Percentiles rank a stretch among this genome's conserved stretches.
Conservation (phyloP, 192 early-diverging fungal species). For the Thamnidium elegans region DNA sequence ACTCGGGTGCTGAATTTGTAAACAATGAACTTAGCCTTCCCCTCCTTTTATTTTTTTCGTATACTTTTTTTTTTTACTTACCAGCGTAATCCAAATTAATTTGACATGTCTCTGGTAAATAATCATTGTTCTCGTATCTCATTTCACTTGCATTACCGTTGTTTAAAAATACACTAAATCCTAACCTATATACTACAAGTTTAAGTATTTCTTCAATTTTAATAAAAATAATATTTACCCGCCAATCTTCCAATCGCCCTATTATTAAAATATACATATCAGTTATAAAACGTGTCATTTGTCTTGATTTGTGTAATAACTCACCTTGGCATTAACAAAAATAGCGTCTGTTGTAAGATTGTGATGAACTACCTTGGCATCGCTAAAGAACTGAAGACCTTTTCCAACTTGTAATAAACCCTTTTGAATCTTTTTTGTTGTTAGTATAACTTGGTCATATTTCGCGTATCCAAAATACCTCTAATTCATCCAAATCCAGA, state of each 20-base stretch:
- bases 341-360: slow-evolving; percentile 71
- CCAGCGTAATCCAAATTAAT: slow-evolving; percentile 56
- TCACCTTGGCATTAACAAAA: slow-evolving; percentile 69
- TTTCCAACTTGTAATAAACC: slow-evolving; percentile 71
- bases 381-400: slow-evolving; percentile 77
- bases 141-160: slow-evolving; percentile 34
- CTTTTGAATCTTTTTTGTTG: slow-evolving; percentile 59
- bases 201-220: no score
- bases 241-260: slow-evolving; percentile 80
- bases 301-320: slow-evolving; percentile 19
- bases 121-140: slow-evolving; percentile 56
- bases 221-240: slow-evolving; percentile 40
- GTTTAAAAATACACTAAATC: slow-evolving; percentile 57
- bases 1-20: slow-evolving; percentile 61
- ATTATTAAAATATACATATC: not conserved
- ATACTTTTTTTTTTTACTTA: not conserved
- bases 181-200: slow-evolving; percentile 43
- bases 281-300: not conserved
- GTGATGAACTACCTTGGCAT: slow-evolving; percentile 71
- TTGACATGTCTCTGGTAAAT: slow-evolving; percentile 56
- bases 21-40: not conserved
- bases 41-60: not conserved
- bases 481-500: slow-evolving; percentile 75
- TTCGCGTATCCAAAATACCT: slow-evolving; percentile 36
- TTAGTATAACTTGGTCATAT: not conserved